A percentile compares a stretch with the other conserved stretches of the same genome.
phyloP scores from a whole-genome alignment of 768 basidiomycete species.

The Mrakia blollopis region DNA sequence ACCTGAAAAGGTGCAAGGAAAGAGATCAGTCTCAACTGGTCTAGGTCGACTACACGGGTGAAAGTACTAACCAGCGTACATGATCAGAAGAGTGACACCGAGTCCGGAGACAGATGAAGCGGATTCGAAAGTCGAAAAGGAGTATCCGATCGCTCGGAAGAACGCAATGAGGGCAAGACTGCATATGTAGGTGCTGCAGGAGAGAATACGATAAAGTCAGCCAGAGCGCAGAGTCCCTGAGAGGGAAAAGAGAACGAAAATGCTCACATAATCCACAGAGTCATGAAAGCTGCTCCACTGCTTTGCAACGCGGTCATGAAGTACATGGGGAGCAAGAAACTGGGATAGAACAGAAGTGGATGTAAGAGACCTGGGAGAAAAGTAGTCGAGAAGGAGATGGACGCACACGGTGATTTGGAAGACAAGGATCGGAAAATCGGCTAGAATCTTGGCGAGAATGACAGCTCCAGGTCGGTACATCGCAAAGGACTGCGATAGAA shows the following conservation, averaged over 20 bases:
- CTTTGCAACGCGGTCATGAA: constrained; percentile 23
- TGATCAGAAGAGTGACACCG: constrained; percentile 22
- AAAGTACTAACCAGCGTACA: background rate
- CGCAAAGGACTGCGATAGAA: constrained; percentile 39
- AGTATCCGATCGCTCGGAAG: constrained; percentile 29
- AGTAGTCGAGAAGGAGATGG: background rate
- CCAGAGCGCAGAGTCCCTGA: too few species aligned
- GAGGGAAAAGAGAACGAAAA: too few species aligned
- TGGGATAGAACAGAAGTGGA: constrained; percentile 37
- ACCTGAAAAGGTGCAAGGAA: background rate
- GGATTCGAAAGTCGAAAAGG: constrained; percentile 28
- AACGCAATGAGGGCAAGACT: constrained; percentile 29
- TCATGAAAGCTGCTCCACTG: constrained; percentile 24
- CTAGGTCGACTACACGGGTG: too few species aligned
- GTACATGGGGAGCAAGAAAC: constrained; percentile 45
- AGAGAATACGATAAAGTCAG: background rate
- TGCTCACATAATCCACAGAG: constrained; percentile 23
- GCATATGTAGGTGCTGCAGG: constrained; percentile 17
- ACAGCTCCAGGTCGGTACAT: constrained; percentile 50
- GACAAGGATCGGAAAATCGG: constrained; percentile 45
- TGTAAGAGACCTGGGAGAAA: background rate
- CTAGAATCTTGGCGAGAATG: constrained; percentile 44
- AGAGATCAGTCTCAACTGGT: background rate
- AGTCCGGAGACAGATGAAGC: constrained; percentile 31
- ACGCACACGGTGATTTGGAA: constrained; percentile 47